These are phyloP conservation scores for Cubamyces sp. DNA, from an alignment of 768 basidiomycete species.

Conservation along the genomic window DNA sequence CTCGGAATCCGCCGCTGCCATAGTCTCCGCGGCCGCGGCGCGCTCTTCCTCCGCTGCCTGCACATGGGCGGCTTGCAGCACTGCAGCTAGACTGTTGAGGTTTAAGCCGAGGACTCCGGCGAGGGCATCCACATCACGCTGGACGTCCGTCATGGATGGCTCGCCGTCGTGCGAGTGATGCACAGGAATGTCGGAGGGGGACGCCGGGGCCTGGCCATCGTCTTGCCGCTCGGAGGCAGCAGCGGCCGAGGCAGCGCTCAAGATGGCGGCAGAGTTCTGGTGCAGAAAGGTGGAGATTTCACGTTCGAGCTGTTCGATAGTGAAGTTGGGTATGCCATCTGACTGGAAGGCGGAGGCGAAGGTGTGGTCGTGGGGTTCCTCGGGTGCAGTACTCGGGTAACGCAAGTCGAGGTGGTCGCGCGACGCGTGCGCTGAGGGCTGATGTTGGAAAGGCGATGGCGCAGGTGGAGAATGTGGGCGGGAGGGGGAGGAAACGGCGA, in stretches of 20 bases:
- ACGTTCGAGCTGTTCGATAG: conserved; percentile 73
- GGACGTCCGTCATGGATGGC: conserved; percentile 11
- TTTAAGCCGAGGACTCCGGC: conserved; percentile 43
- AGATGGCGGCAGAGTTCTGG: conserved; percentile 66
- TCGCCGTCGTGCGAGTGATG: conserved; percentile 4
- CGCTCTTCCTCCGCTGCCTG: conserved; percentile 55
- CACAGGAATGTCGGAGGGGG: conserved; percentile 46
- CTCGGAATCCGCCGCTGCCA: conserved; percentile 42
- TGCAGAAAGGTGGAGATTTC: conserved; percentile 76
- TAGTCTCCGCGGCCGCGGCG: conserved; percentile 43
- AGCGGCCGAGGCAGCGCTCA: conserved; percentile 12
- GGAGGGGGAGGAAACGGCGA: conserved; percentile 29
- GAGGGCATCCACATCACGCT: conserved; percentile 32
- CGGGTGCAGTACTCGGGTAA: conserved; percentile 36
- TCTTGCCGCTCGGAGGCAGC: conserved; percentile 1
- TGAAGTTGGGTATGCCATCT: conserved; percentile 38
- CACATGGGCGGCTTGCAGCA: conserved; percentile 77
- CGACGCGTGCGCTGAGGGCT: conserved; percentile 16
- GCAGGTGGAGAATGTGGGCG: conserved; percentile 28
- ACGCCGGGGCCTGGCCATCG: conserved; percentile 49
- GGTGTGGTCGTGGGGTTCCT: conserved; percentile 43
- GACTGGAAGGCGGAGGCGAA: conserved; percentile 35
- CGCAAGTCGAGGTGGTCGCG: conserved; percentile 44
- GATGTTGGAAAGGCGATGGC: conserved; percentile 25
- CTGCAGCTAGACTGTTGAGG: conserved; percentile 71